Base-by-base conservation (phyloP, 2,329 filamentous ascomycete species). In the Alternaria sp. region DNA sequence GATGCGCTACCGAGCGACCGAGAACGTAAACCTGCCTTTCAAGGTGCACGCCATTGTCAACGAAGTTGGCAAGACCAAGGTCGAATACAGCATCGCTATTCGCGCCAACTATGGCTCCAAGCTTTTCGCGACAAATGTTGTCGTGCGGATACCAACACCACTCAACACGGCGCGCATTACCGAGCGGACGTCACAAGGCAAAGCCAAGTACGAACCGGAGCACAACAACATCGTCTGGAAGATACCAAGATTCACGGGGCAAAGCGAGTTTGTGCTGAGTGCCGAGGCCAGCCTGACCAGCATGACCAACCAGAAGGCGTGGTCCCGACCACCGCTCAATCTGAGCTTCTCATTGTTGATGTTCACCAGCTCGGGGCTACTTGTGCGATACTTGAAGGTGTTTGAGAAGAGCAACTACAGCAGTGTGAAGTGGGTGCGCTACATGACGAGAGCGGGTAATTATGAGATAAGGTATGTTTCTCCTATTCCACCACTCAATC, bases 361-460 rank as follows among this genome's bases (percentile, higher is more conserved):
- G 96, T 99, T 99, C 78, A 99, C 96, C 19, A 97, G 93, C 77
- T 96, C 92, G 1, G 96, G 96, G 1, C 79, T 99, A 77, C 79
- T 99, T 68, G 96, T 99, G 61, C 86, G 96, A 53, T 99, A 99
- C 80, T 83, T 99, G 61, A 99, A 99, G 83, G 96, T 99, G 2
- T 99, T 99, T 83, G 96, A 99, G 84, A 99, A 99, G 89, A 96
- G 89, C 81, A 98, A 98, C 81, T 99, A 99, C 80, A 96, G 92
- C 67, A 97, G 93, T 77, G 96, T 99, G 52, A 99, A 99, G 82
- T 99, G 96, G 96, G 96, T 99, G 73, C 86, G 96, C 73, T 99
- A 99, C 81, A 98, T 99, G 96, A 99, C 96, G 17, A 89, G 95
- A 70, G 96, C 95, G 15, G 96, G 96, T 26, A 97, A 93, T 81